Percentiles rank a stretch among this genome's conserved stretches.
Conservation (phyloP, 129 eudicot species). For the Saussurea involucrata region DNA sequence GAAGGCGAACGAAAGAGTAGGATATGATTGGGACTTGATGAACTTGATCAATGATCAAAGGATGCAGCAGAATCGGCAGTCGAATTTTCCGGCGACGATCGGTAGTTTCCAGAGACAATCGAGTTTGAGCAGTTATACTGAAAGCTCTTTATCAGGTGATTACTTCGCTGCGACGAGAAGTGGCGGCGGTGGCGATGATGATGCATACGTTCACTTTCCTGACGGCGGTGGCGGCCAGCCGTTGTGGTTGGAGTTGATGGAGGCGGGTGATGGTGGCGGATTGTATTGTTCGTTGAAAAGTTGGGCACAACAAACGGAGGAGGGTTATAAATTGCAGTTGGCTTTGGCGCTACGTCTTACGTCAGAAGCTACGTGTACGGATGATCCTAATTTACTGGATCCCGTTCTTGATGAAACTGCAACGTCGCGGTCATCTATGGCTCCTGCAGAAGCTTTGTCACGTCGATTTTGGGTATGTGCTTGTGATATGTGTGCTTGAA, state of each 20-base stretch:
- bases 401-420: conserved; percentile 43
- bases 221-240: conserved; percentile 27
- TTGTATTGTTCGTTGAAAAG: conserved; percentile 51
- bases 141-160: conserved; percentile 82
- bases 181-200: conserved; percentile 31
- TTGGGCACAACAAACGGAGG: conserved; percentile 98
- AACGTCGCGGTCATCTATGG: conserved; percentile 22
- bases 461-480: conserved; percentile 82
- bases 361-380: conserved; percentile 71
- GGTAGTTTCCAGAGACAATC: conserved; percentile 68
- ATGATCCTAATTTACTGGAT: conserved; percentile 83
- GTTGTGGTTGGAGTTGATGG: conserved; percentile 21
- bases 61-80: conserved; percentile 40
- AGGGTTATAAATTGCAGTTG: conserved; percentile 84
- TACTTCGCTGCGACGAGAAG: conserved; percentile 26
- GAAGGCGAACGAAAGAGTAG: conserved; percentile 12
- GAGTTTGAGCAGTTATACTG: conserved; percentile 85
- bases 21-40: conserved; percentile 30
- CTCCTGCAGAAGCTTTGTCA: conserved; percentile 49
- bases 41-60: conserved; percentile 37
- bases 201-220: conserved; percentile 17
- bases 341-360: conserved; percentile 88
- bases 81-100: conserved; percentile 31
- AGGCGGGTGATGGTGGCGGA: conserved; percentile 36
- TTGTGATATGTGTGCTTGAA: neutral